These are phyloP conservation scores for Lactarius trivialis DNA, from an alignment of 768 basidiomycete genomes.

Conservation along the genomic window DNA sequence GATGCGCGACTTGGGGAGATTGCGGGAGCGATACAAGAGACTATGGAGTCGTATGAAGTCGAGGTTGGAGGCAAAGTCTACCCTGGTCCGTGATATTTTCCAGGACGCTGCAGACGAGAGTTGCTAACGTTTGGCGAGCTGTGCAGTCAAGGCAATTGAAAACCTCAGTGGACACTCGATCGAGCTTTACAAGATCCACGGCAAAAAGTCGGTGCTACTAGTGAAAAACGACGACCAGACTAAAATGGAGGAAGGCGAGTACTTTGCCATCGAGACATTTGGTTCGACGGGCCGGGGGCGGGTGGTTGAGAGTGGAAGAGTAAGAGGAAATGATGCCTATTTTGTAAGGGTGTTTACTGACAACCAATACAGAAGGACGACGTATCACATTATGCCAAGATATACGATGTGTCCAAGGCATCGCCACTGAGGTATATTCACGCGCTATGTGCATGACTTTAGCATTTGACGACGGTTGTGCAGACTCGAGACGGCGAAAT, in stretches of 20 bases:
- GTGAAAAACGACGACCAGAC: slow-evolving; percentile 86
- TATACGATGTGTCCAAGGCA: slow-evolving; percentile 60
- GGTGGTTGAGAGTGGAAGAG: slow-evolving; percentile 68
- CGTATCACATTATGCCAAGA: slow-evolving; percentile 86
- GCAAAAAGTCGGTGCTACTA: slow-evolving; percentile 84
- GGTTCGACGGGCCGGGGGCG: slow-evolving; percentile 92
- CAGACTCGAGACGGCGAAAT: slow-evolving; percentile 80
- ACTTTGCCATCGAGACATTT: slow-evolving; percentile 98
- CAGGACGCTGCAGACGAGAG: background rate
- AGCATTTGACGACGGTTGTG: slow-evolving; percentile 2
- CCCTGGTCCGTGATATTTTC: slow-evolving; percentile 48
- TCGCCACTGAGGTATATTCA: slow-evolving; percentile 52
- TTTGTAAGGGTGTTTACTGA: background rate
- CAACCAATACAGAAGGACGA: slow-evolving; percentile 54
- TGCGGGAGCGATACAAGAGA: slow-evolving; percentile 89
- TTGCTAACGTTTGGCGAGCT: slow-evolving; percentile 25
- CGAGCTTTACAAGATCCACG: slow-evolving; percentile 85
- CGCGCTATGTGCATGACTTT: background rate
- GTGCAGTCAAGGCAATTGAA: slow-evolving; percentile 81
- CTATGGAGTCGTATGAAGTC: slow-evolving; percentile 98
- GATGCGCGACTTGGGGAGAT: slow-evolving; percentile 92
- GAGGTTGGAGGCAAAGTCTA: slow-evolving; percentile 79
- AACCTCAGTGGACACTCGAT: slow-evolving; percentile 96
- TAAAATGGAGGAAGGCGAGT: slow-evolving; percentile 99
- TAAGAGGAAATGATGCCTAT: slow-evolving; percentile 17